phyloP scores from a whole-genome alignment of 2,329 filamentous ascomycete species.

The Pseudocercospora musae region DNA sequence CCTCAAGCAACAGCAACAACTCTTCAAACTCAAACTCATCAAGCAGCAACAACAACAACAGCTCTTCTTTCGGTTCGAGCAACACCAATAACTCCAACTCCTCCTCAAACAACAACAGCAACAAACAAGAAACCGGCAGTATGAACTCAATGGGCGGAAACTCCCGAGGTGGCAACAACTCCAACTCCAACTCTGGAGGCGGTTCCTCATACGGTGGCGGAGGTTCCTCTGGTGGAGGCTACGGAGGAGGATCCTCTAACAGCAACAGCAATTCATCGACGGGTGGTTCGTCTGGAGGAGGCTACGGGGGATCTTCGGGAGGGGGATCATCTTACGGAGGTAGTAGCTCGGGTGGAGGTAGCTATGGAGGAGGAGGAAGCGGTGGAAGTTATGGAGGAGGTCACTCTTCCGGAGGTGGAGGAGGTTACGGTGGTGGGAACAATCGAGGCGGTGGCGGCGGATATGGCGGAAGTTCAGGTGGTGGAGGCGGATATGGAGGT shows the following conservation, averaged over 20 bases:
- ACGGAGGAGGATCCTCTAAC: constrained; percentile 1
- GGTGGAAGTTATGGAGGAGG: neutral
- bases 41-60: neutral
- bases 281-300: neutral
- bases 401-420: neutral
- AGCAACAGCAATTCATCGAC: neutral
- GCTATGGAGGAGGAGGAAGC: constrained; percentile 6
- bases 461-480: neutral
- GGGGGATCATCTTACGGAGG: neutral
- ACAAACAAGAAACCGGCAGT: neutral
- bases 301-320: neutral
- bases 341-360: neutral
- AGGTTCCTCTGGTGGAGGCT: neutral
- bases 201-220: neutral
- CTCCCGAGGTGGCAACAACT: constrained; percentile 3
- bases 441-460: constrained; percentile 1
- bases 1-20: neutral
- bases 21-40: neutral
- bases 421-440: neutral
- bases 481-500: neutral
- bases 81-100: constrained; percentile 1
- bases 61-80: neutral
- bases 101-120: neutral
- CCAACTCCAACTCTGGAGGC: neutral
- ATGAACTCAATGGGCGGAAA: constrained; percentile 1